A percentile compares a stretch with the other conserved stretches of the same genome.
Evolutionary conservation across 805 yeast species (phyloP).

Genomic region (Blastobotrys attinorum): DNA sequence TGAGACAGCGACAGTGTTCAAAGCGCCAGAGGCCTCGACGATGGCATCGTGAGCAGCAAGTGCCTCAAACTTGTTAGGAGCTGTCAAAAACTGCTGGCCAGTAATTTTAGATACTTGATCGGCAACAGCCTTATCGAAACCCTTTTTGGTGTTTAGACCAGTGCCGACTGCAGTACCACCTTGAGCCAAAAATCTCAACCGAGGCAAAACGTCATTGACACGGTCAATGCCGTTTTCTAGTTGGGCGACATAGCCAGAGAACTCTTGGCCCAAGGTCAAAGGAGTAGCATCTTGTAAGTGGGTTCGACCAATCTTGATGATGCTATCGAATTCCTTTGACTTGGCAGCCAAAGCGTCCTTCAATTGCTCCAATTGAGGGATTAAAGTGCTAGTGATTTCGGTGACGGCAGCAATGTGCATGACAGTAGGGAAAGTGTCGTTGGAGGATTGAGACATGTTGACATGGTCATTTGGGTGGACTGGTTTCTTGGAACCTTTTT

Average conservation of each 20-base stretch:
- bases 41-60: constrained; percentile 98
- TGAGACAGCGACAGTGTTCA: constrained; percentile 90
- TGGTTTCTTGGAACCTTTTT: constrained; percentile 82
- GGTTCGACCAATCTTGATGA: constrained; percentile 98
- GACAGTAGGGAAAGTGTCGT: constrained; percentile 98
- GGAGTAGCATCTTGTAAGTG: constrained; percentile 99
- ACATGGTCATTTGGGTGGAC: constrained; percentile 99
- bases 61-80: constrained; percentile 98
- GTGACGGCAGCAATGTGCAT: constrained; percentile 99
- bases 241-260: constrained; percentile 94
- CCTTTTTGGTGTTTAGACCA: constrained; percentile 89
- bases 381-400: constrained; percentile 64
- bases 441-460: constrained; percentile 97
- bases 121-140: constrained; percentile 84
- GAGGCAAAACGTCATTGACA: constrained; percentile 68
- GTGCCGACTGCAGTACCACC: constrained; percentile 99
- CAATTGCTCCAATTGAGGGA: constrained; percentile 74
- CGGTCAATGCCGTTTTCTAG: constrained; percentile 83
- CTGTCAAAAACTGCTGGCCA: constrained; percentile 83
- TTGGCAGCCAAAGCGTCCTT: constrained; percentile 73
- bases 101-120: constrained; percentile 77
- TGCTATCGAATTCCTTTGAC: constrained; percentile 73
- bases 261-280: constrained; percentile 95
- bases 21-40: constrained; percentile 95
- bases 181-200: constrained; percentile 81